Base-by-base conservation (phyloP, 2,329 filamentous ascomycete species). In the Stenocarpella maydis region DNA sequence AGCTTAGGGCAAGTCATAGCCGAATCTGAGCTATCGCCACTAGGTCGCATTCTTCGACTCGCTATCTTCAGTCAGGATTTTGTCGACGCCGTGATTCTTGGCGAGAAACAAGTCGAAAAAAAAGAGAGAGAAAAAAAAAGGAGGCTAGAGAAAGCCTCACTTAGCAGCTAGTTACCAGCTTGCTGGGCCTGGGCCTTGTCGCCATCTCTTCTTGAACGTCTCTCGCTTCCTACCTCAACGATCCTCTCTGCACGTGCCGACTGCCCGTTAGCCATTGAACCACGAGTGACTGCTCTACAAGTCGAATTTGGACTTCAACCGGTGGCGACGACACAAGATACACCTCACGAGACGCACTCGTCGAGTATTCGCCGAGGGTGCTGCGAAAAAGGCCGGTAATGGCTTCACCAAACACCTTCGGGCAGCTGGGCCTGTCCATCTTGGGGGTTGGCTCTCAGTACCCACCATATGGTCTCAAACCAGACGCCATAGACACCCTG, bases 371-470 rank as follows among this genome's bases (percentile, higher is more conserved):
- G 21, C 64, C n/a, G 37, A 43, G 24, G 47, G 3, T 12, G 28
- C 28, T 28, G 12, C 21, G 5, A 7, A 21, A 39, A 4, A 37
- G 34, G 47, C 21, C 17, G 39, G 63, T 9, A 28, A 86, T 86
- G 84, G 77, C 82, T 60, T 76, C 81, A n/a, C 73, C 78, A 55
- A 79, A 78, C 72, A 75, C 76, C 15, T 83, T 84, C 70, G 82
- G 81, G 67, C 84, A 86, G 74, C 82, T 91, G 66, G 85, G 85
- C 69, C 87, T 91, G 77, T 87, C 87, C 69, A 87, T 91, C 71
- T 80, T 86, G 50, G 89, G 89, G 14, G 75, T 91, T 61, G 87
- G 85, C 45, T 81, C 83, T 12, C 83, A 90, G 74, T 91, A 91
- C 73, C 89, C 89, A 24, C 87, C 88, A 2, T 81, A 87, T 72